Evolutionary conservation across 176 grass and related monocot genomes (phyloP).

Genomic region (Oryza coarctata): DNA sequence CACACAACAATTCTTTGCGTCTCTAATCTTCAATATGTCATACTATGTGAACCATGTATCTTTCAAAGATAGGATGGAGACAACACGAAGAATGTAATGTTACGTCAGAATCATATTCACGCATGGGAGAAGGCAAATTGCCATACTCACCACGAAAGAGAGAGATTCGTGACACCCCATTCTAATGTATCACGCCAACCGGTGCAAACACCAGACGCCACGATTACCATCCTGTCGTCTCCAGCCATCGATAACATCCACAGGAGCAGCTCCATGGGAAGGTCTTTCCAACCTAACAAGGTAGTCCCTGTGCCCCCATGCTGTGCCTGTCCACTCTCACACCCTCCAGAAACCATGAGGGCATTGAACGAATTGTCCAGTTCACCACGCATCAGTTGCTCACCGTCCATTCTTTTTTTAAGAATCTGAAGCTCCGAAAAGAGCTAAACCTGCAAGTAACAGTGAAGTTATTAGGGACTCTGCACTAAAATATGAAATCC

Average conservation of each 20-base stretch:
- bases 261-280: constrained; percentile 87
- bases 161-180: constrained; percentile 68
- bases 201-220: constrained; percentile 78
- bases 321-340: constrained; percentile 34
- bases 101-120: neutral
- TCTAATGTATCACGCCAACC: constrained; percentile 79
- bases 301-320: constrained; percentile 24
- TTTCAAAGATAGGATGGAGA: neutral
- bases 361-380: constrained; percentile 57
- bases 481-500: neutral
- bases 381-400: constrained; percentile 24
- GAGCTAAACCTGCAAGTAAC: constrained; percentile 24
- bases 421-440: neutral
- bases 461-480: neutral
- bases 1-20: neutral
- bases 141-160: constrained; percentile 63
- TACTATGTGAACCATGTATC: neutral
- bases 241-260: constrained; percentile 55
- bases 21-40: constrained; percentile 1
- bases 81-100: neutral
- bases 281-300: constrained; percentile 86
- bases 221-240: constrained; percentile 64
- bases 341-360: constrained; percentile 40
- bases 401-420: constrained; percentile 48
- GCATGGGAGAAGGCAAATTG: neutral